A percentile compares a stretch with the other conserved stretches of the same genome.
Conservation (phyloP, 2,329 filamentous ascomycete species). For the Ceratocystiopsis minuta region DNA sequence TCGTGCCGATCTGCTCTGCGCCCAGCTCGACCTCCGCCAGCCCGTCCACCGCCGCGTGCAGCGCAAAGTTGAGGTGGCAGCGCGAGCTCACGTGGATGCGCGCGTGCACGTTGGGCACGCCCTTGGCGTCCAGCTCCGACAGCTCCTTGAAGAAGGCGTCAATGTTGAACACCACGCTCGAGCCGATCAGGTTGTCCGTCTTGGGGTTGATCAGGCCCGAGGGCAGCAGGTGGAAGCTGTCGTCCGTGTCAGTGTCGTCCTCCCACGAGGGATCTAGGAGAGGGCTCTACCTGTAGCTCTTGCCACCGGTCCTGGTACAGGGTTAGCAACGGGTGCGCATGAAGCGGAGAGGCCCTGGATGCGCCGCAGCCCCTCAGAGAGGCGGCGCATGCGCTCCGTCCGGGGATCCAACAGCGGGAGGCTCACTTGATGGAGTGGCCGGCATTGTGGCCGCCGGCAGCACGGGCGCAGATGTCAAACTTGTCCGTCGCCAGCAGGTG, state of each 20-base stretch:
- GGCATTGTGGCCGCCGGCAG: constrained; percentile 43
- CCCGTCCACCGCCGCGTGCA: constrained; percentile 51
- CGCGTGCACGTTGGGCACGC: constrained; percentile 20
- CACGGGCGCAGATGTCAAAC: constrained; percentile 32
- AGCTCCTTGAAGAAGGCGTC: constrained; percentile 25
- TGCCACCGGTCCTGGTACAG: constrained; percentile 6
- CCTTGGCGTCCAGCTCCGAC: constrained; percentile 21
- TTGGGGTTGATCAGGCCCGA: constrained; percentile 55
- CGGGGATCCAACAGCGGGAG: constrained; percentile 2
- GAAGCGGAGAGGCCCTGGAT: no score
- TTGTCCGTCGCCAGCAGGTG: constrained; percentile 7
- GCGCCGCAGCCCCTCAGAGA: no score
- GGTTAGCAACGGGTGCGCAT: no score
- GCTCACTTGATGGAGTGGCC: constrained; percentile 24
- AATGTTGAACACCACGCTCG: constrained; percentile 49
- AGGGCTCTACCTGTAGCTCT: constrained; percentile 9
- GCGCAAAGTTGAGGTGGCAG: constrained; percentile 44
- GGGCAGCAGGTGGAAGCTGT: constrained; percentile 21
- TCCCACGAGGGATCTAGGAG: background rate
- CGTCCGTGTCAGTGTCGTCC: background rate
- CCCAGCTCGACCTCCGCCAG: constrained; percentile 18
- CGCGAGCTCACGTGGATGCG: constrained; percentile 46
- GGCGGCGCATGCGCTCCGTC: background rate
- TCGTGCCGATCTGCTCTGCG: constrained; percentile 11
- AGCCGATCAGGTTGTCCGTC: constrained; percentile 58